phyloP scores from a whole-genome alignment of 345 rosid genomes.

The Boechera divaricarpa region DNA sequence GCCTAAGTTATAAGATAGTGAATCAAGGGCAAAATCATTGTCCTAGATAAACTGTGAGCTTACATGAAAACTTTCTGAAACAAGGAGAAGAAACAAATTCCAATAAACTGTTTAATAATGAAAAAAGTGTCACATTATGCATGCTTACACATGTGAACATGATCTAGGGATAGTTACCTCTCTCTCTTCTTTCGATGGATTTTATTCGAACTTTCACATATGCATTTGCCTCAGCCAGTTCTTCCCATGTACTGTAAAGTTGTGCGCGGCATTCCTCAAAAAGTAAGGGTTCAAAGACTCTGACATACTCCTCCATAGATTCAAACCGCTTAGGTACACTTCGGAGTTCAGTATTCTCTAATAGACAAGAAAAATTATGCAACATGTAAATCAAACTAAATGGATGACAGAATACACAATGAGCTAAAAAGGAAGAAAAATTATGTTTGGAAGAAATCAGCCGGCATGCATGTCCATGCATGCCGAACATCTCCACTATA shows the following conservation, averaged over 20 bases:
- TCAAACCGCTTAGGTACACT: slow-evolving; percentile 91
- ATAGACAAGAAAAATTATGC: slow-evolving; percentile 35
- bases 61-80: neutral
- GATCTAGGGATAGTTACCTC: slow-evolving; percentile 60
- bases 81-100: slow-evolving; percentile 6
- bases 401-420: neutral
- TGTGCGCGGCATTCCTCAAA: slow-evolving; percentile 99
- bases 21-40: neutral
- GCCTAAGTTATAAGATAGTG: neutral
- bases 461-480: slow-evolving; percentile 3
- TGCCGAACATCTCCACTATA: neutral
- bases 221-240: slow-evolving; percentile 72
- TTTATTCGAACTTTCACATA: slow-evolving; percentile 74
- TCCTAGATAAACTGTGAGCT: neutral
- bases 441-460: neutral
- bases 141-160: slow-evolving; percentile 1
- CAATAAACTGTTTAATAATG: no score
- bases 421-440: neutral
- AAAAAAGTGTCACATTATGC: neutral
- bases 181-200: slow-evolving; percentile 84
- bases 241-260: slow-evolving; percentile 93
- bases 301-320: slow-evolving; percentile 83
- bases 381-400: neutral
- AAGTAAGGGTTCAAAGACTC: slow-evolving; percentile 96
- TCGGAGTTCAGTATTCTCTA: slow-evolving; percentile 87